phyloP scores from a whole-genome alignment of 2,329 filamentous ascomycete species.

The Xylariaceae sp. region DNA sequence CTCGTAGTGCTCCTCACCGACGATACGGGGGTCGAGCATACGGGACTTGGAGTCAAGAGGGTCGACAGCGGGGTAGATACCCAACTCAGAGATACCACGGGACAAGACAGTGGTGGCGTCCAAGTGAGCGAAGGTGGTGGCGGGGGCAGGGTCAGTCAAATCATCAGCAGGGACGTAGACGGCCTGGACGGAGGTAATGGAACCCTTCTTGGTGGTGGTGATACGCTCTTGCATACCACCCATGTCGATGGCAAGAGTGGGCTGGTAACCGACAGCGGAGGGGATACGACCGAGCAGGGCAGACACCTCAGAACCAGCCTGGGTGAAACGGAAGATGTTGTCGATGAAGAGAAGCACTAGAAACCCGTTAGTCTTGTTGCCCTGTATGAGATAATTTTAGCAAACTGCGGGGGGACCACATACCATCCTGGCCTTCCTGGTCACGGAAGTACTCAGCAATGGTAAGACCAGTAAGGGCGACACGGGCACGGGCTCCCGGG shows the following conservation, averaged over 20 bases:
- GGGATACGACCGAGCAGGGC: slow-evolving; percentile 98
- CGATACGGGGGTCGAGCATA: slow-evolving; percentile 98
- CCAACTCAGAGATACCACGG: slow-evolving; percentile 99
- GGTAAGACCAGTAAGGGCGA: slow-evolving; percentile 80
- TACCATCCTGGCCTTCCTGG: slow-evolving; percentile 77
- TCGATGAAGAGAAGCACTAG: slow-evolving; percentile 97
- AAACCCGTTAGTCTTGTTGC: no score
- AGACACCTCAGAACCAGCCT: slow-evolving; percentile 99
- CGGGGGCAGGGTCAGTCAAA: slow-evolving; percentile 99
- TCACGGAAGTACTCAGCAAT: slow-evolving; percentile 80
- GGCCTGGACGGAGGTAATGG: slow-evolving; percentile 99
- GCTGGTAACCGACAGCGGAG: slow-evolving; percentile 99
- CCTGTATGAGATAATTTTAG: background rate
- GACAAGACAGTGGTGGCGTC: slow-evolving; percentile 99
- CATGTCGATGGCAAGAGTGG: slow-evolving; percentile 97
- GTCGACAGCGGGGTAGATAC: slow-evolving; percentile 99
- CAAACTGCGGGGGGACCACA: slow-evolving; percentile 28
- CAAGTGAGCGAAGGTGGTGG: slow-evolving; percentile 99
- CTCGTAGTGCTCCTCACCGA: slow-evolving; percentile 96
- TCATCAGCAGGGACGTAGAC: slow-evolving; percentile 99
- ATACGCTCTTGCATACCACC: slow-evolving; percentile 99
- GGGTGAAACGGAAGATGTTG: slow-evolving; percentile 99
- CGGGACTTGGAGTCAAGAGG: slow-evolving; percentile 99
- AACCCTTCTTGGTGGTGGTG: slow-evolving; percentile 98
- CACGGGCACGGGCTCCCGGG: slow-evolving; percentile 98